Base-by-base conservation (phyloP, 208 protist genomes). In the Leishmania gerbilli region DNA sequence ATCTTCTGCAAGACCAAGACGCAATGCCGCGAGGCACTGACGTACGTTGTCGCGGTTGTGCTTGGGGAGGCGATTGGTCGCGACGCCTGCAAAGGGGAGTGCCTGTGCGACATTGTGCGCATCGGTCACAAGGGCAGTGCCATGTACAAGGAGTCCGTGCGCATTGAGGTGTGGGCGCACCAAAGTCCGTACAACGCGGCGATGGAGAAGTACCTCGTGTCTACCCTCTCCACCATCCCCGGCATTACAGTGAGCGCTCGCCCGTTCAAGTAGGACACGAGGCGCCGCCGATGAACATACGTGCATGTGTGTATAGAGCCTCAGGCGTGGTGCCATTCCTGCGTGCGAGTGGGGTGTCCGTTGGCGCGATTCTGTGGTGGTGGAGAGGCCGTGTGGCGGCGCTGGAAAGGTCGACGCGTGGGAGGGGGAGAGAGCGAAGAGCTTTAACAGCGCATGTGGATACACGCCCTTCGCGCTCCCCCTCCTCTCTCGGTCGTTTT, bases 1-100 rank as follows among this genome's bases (percentile, higher is more conserved):
- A 77, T 97, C 1, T 97, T 93, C 83, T 90, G 88, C 60, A 91
- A 90, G 53, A 93, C 89, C 11, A 95, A 93, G 79, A 78, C 80
- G 37, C 94, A 96, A 85, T 83, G 85, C 56, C 88, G 93, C 21
- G 87, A 89, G 45, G 87, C 87, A 0, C 79, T 92, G 19, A 75
- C 81, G 45, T 80, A 89, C 47, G 85, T 95, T 24, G 49, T 97
- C 1, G 92, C 90, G 9, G 89, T 92, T 24, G 92, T 96, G 58
- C 81, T 97, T 34, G 92, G 94, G 19, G 94, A 97, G 80, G 64
- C 88, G 27, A 76, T 96, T 31, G 86, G 84, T 37, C 92, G 80
- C 15, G 87, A 90, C 7, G 88, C 86, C 6, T 90, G 81, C 31
- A 80, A 87, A 9, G 89, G 86, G 0, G 90, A 93, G 67, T 71